A percentile compares a stretch with the other conserved stretches of the same genome.
phyloP scores from a whole-genome alignment of 2,329 filamentous ascomycete genomes.

The Pleoardoris graminearum region DNA sequence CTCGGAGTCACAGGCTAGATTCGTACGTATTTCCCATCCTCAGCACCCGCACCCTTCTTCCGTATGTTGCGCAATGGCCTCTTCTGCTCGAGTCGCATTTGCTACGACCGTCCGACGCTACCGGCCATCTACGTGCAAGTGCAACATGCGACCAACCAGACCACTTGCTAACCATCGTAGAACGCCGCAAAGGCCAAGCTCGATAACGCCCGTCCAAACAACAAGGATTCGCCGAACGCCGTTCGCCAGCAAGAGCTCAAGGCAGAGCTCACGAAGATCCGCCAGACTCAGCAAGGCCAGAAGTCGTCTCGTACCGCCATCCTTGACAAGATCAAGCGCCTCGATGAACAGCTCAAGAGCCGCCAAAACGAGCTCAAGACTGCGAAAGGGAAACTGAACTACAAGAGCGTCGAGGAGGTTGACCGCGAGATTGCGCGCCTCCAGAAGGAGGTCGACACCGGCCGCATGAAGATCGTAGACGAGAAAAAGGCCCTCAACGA shows the following conservation, averaged over 20 bases:
- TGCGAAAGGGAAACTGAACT: slow-evolving; percentile 76
- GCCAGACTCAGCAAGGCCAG: slow-evolving; percentile 81
- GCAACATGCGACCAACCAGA: slow-evolving; percentile 9
- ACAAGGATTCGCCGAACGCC: slow-evolving; percentile 76
- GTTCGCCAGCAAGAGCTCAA: slow-evolving; percentile 88
- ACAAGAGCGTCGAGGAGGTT: slow-evolving; percentile 86
- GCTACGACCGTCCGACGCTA: neutral
- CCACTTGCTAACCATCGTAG: slow-evolving; percentile 52
- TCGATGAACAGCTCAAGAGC: slow-evolving; percentile 86
- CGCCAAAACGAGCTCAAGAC: slow-evolving; percentile 85
- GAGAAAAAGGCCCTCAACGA: slow-evolving; percentile 92
- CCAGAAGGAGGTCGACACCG: slow-evolving; percentile 83
- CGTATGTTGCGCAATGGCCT: neutral
- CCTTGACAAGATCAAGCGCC: slow-evolving; percentile 87
- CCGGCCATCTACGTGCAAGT: neutral
- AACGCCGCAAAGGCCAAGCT: slow-evolving; percentile 87
- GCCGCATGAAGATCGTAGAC: slow-evolving; percentile 92
- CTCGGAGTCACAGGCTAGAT: slow-evolving; percentile 71
- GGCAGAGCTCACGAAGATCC: slow-evolving; percentile 79
- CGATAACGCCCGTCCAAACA: slow-evolving; percentile 78
- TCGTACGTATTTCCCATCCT: slow-evolving; percentile 56
- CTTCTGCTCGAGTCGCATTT: neutral
- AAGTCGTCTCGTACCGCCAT: slow-evolving; percentile 79
- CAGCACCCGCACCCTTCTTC: slow-evolving; percentile 1
- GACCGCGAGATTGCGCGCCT: slow-evolving; percentile 79